Percentiles rank a stretch among this genome's conserved stretches.
Evolutionary conservation across 2,329 filamentous ascomycete genomes (phyloP).

Genomic region (Juglanconis juglandina): DNA sequence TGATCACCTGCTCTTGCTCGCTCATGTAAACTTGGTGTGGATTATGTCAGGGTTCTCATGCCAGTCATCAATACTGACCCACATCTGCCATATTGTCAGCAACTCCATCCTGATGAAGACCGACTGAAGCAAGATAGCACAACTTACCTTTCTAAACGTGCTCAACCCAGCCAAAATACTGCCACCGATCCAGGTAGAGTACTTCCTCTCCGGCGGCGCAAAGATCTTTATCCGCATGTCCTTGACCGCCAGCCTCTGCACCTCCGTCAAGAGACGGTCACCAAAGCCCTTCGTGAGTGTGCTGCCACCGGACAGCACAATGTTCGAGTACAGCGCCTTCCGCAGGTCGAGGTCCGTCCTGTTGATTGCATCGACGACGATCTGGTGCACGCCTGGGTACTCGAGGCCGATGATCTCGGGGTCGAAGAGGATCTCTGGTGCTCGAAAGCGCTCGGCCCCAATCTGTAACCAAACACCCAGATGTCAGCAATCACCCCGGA

Average conservation of each 20-base stretch:
- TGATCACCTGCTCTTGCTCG: background rate
- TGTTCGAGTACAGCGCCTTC: conserved; percentile 92
- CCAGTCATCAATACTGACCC: conserved; percentile 99
- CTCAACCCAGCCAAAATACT: conserved; percentile 95
- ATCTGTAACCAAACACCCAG: conserved; percentile 50
- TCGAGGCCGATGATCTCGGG: conserved; percentile 95
- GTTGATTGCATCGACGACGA: conserved; percentile 93
- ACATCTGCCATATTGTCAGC: conserved; percentile 67
- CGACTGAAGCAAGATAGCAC: background rate
- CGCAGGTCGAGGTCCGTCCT: conserved; percentile 93
- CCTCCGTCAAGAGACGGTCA: conserved; percentile 84
- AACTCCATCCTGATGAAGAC: background rate
- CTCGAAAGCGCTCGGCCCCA: conserved; percentile 89
- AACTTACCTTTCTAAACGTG: conserved; percentile 90
- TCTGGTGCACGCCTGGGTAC: conserved; percentile 95
- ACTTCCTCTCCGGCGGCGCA: conserved; percentile 94
- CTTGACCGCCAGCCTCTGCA: conserved; percentile 91
- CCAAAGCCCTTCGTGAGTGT: conserved; percentile 97
- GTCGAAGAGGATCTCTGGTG: conserved; percentile 95
- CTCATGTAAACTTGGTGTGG: conserved; percentile 90
- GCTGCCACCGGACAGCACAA: conserved; percentile 92
- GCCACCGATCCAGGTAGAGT: conserved; percentile 98
- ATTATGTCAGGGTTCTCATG: conserved; percentile 99
- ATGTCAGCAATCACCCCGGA: background rate
- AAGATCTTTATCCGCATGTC: conserved; percentile 99